Base-by-base conservation (phyloP, 805 yeast genomes). In the Blastobotrys attinorum region DNA sequence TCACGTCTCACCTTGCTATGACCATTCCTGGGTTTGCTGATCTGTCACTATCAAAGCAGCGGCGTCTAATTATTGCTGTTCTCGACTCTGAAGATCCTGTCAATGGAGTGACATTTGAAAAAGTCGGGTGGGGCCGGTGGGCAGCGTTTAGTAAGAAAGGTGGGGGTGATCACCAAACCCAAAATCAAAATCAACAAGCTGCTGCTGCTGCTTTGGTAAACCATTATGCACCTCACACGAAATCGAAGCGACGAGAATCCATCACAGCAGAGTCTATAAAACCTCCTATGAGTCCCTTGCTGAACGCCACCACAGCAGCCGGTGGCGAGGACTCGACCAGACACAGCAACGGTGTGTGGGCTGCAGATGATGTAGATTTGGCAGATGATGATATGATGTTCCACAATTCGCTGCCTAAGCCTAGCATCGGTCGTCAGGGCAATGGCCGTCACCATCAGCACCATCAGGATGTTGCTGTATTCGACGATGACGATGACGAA, bases 41-140 rank as follows among this genome's bases (percentile, higher is more conserved):
- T 51, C 67, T 89, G 45, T 83, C 94, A 1, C 70, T 87, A 17
- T 84, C 95, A 8, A 89, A 89, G 58, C 96, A 89, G 64, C 74
- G 97, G 58, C 71, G 97, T 47, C 72, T 89, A 45, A 89, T 89
- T 23, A 89, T 89, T 81, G 79, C 88, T 11, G 92, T 89, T 32
- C 73, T 89, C 64, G 96, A 87, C 54, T 74, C 76, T 50, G 83
- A 84, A 7, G 85, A 79, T 55, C 52, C 70, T 1, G 67, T 62
- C 34, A 80, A 76, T 44, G 72, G 73, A 46, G 60, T 60, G 4
- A 46, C 46, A 22, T 89, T 89, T 65, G 95, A 87, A 57, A 89
- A 89, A 65, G 87, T 89, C 25, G 96, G 97, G 18, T 89, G 97
- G 97, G 97, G 97, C 47, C 94, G 89, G 61, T 89, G 97, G 97